Evolutionary conservation across 2,329 filamentous ascomycete genomes (phyloP).

Genomic region (Shiraia bambusicola): DNA sequence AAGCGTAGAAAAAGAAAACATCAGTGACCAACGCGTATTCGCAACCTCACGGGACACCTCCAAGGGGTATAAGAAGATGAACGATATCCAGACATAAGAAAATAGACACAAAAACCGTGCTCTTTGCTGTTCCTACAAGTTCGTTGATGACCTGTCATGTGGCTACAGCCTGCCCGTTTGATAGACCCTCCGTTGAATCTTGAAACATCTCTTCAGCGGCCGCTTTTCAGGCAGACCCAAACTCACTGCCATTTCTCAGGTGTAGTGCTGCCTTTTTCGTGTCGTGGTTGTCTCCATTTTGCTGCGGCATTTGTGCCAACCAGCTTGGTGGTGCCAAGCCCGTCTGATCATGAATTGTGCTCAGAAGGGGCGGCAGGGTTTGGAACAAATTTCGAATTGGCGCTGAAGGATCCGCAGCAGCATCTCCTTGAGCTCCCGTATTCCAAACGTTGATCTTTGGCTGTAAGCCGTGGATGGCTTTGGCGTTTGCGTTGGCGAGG

Average conservation of each 20-base stretch:
- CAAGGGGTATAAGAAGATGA: conserved; percentile 11
- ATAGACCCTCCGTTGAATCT: background rate
- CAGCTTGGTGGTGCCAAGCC: conserved; percentile 78
- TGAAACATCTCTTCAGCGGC: background rate
- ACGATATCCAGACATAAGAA: conserved; percentile 1
- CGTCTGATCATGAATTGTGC: conserved; percentile 85
- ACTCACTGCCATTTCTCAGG: conserved; percentile 31
- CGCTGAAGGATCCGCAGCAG: conserved; percentile 56
- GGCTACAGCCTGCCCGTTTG: background rate
- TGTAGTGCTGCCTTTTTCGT: conserved; percentile 17
- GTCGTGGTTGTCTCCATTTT: conserved; percentile 13
- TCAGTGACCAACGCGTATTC: background rate
- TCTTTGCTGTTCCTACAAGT: background rate
- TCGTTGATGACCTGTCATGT: background rate
- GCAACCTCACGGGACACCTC: conserved; percentile 5
- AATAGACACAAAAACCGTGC: background rate
- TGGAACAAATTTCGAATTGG: conserved; percentile 82
- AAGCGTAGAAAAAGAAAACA: background rate
- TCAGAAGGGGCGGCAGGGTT: conserved; percentile 77
- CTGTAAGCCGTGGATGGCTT: conserved; percentile 72
- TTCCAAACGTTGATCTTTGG: conserved; percentile 94
- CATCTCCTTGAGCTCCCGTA: conserved; percentile 60
- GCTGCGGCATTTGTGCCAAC: conserved; percentile 58
- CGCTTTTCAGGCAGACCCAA: conserved; percentile 7
- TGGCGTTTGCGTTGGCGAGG: conserved; percentile 75